phyloP scores from a whole-genome alignment of 176 grass and related monocot genomes.

The Thinopyrum elongatum region DNA sequence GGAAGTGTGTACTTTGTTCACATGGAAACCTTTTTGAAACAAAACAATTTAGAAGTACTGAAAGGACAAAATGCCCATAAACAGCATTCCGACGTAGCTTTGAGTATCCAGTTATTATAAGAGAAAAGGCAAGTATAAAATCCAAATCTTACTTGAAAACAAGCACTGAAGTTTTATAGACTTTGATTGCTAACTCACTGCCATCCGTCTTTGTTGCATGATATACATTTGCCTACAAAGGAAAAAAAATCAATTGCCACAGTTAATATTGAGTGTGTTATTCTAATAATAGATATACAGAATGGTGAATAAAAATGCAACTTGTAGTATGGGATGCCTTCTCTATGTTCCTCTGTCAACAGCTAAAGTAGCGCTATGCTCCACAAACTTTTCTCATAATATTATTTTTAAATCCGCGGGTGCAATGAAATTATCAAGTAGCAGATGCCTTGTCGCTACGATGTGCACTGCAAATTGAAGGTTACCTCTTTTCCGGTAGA shows the following conservation, averaged over 20 bases:
- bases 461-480: background rate
- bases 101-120: background rate
- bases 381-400: background rate
- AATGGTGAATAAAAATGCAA: background rate
- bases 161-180: slow-evolving; percentile 99
- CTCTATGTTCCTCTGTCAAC: background rate
- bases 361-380: background rate
- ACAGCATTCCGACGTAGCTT: slow-evolving; percentile 4
- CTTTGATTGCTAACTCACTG: slow-evolving; percentile 87
- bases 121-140: background rate
- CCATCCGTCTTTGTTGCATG: slow-evolving; percentile 91
- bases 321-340: background rate
- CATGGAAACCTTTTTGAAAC: background rate
- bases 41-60: background rate
- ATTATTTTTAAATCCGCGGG: background rate
- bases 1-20: slow-evolving; percentile 28
- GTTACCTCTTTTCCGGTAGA: slow-evolving; percentile 97
- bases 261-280: background rate
- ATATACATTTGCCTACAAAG: slow-evolving; percentile 93
- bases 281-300: background rate
- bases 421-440: background rate
- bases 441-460: background rate
- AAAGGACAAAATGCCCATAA: background rate
- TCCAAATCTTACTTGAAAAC: slow-evolving; percentile 85
- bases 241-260: background rate